Evolutionary conservation across 208 protist genomes (phyloP), one percentile per base, ranked within the genome.

Genomic region (Acanthamoeba royreba): DNA sequence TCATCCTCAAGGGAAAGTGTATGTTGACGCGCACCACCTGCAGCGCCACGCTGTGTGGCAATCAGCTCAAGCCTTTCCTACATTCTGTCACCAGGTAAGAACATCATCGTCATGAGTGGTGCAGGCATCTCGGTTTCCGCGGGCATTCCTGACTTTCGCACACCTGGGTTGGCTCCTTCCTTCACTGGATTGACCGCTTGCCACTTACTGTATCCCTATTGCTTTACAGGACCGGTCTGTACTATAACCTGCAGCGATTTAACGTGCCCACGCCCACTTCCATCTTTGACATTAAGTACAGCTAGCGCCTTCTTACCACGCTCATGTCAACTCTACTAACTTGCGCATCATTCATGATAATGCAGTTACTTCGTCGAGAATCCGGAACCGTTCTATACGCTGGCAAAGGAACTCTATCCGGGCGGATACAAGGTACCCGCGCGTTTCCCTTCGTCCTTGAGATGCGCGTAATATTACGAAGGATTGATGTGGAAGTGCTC

Each of bases 101-200:
- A 98, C 42, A 98, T 99, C 42, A 95, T 99, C 25, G 98, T 99
- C 11, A 95, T 99, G 89, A 95, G 96, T n/a, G 98, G 98, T 17
- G 98, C 98, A 3, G 98, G 98, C 43, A 97, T 97, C 49, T 99
- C 98, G 45, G 98, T 99, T 13, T 63, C 92, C 3, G 61, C 91
- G 13, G 95, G 95, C 61, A 96, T 96, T 28, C 95, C 95, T 15
- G 95, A 96, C 43, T 96, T 96, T 58, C 13, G 77, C 5, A 87
- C 28, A n/a, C 77, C 77, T 43, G 77, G 77, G 77, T 55, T 58
- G 17, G 42, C 19, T 4, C 40, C 43, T 87, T 55, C 42, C 72
- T 83, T 47, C 42, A 66, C 25, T 25, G 1, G 8, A 66, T 2
- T 69, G 0, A 66, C 58, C n/a, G n/a, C n/a, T n/a, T n/a, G n/a